A percentile compares a stretch with the other conserved stretches of the same genome.
These are phyloP conservation scores for Salvia sclarea DNA, from an alignment of 305 asterid species.

Conservation along the genomic window DNA sequence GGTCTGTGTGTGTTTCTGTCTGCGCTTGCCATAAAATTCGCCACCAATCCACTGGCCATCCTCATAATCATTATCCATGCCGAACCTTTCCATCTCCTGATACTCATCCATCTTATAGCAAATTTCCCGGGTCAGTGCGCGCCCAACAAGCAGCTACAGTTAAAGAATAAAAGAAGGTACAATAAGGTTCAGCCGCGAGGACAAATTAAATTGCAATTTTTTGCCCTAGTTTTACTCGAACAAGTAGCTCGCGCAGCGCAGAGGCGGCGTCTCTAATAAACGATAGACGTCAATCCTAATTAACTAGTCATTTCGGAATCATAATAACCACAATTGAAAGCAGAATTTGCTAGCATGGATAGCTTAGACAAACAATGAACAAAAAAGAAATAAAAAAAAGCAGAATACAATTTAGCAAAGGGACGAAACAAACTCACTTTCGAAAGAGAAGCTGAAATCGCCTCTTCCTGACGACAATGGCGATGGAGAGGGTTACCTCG, in stretches of 20 bases:
- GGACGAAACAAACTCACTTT: constrained; percentile 13
- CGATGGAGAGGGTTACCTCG: neutral
- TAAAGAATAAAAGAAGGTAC: neutral
- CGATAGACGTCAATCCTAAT: neutral
- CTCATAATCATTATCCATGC: constrained; percentile 83
- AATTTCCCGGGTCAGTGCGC: neutral
- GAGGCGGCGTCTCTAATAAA: neutral
- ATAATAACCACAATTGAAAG: neutral
- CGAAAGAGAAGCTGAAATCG: neutral
- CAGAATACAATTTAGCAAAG: neutral
- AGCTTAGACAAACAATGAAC: too few species aligned
- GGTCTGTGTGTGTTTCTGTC: constrained; percentile 59
- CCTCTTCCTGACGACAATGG: constrained; percentile 4
- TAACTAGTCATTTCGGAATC: neutral
- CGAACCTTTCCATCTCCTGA: constrained; percentile 82
- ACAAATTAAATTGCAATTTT: neutral
- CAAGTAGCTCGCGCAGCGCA: neutral
- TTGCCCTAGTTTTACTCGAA: neutral
- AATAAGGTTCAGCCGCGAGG: neutral
- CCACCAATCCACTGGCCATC: constrained; percentile 77
- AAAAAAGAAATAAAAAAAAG: neutral
- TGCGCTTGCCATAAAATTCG: constrained; percentile 63
- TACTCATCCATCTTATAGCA: constrained; percentile 61
- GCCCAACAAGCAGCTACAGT: neutral
- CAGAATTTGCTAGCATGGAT: neutral